phyloP scores from a whole-genome alignment of 2,329 filamentous ascomycete species.

The Myrmaecium sp. region DNA sequence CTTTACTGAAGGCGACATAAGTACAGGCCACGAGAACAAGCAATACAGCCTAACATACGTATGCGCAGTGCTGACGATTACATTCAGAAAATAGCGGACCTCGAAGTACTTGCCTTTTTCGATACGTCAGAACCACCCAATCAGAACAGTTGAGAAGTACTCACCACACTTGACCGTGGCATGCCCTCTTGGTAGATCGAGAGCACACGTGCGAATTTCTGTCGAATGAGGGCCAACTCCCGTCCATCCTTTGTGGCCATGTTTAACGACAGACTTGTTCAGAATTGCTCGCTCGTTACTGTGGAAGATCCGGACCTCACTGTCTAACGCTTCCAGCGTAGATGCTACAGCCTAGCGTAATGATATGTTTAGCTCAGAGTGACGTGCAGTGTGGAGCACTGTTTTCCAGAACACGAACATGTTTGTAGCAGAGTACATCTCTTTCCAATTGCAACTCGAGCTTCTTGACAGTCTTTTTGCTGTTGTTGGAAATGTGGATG shows the following conservation, averaged over 20 bases:
- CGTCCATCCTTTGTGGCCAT: conserved; percentile 28
- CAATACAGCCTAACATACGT: conserved; percentile 15
- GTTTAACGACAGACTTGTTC: conserved; percentile 25
- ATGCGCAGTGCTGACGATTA: conserved; percentile 28
- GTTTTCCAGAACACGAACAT: conserved; percentile 18
- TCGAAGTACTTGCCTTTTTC: conserved; percentile 36
- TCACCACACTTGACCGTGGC: conserved; percentile 33
- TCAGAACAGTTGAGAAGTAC: conserved; percentile 5
- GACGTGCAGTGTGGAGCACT: background rate
- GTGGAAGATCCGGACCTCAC: conserved; percentile 35
- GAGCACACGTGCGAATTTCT: conserved; percentile 31
- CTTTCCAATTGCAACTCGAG: conserved; percentile 36
- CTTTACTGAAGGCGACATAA: conserved; percentile 21
- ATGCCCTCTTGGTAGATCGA: conserved; percentile 33
- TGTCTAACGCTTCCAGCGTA: conserved; percentile 31
- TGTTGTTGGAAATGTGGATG: conserved; percentile 33
- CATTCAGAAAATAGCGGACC: conserved; percentile 37
- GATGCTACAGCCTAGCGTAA: conserved; percentile 29
- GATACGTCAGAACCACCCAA: conserved; percentile 5
- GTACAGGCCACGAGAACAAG: background rate
- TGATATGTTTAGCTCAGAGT: conserved; percentile 10
- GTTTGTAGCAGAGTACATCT: conserved; percentile 33
- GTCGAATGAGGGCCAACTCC: conserved; percentile 29
- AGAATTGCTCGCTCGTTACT: conserved; percentile 32
- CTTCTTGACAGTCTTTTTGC: conserved; percentile 30